Base-by-base conservation (phyloP, 768 basidiomycete species). In the Solioccasus polychromus region DNA sequence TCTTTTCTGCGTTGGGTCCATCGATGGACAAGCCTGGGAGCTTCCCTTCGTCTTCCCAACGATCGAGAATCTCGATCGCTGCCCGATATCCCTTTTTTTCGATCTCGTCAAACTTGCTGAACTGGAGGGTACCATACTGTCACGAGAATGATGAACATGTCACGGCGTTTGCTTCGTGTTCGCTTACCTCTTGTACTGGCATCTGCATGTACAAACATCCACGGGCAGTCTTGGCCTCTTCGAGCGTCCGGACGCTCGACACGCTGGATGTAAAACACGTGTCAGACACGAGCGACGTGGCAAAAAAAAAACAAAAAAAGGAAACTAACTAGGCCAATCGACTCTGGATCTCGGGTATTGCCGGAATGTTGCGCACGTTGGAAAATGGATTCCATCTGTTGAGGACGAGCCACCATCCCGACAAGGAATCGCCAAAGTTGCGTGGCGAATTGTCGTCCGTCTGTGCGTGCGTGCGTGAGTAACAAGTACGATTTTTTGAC, bases 301-400 rank as follows among this genome's bases (percentile, higher is more conserved):
- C 44, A 24, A 17, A 8, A 8, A 2, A n/a, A 4, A 23, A 17
- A 17, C 6, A 29, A 14, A n/a, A 7, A 8, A 37, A 24, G 10
- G 18, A 19, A 2, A 77, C 92, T 53, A 58, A 96, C 94, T 98
- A 99, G 42, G 95, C 91, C 37, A 99, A 75, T 12, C 96, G 83
- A 64, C 86, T 85, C 67, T 95, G 93, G 44, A 96, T 92, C 64
- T 95, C 92, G 11, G 93, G 88, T 55, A 95, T 92, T 12, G 86
- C 83, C 26, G 93, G 93, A 15, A 95, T 78, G 44, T 76, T 80
- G 45, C 79, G 74, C 26, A 83, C 80, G 59, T 75, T 80, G 6
- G 88, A 88, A 62, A 93, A 93, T 0, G 92, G 92, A 59, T 93
- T 94, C 85, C 83, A 97, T 40, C 92, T 74, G 64, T 96, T 97